phyloP scores from a whole-genome alignment of 2,329 filamentous ascomycete species.

The Colletotrichum siamense region DNA sequence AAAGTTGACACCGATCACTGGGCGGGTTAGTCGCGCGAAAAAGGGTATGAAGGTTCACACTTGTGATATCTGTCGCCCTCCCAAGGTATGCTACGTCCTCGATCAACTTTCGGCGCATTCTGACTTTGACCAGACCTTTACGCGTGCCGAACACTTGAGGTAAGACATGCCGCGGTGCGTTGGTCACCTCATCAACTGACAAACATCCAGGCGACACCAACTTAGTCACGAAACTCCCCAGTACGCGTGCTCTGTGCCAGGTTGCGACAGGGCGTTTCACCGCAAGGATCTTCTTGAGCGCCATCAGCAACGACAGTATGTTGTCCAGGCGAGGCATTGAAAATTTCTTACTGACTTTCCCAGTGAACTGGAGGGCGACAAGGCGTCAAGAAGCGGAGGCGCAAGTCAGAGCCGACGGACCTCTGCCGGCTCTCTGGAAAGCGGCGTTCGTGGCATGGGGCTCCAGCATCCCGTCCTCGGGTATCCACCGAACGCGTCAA shows the following conservation, averaged over 20 bases:
- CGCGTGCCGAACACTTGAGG: conserved; percentile 67
- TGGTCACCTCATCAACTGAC: not conserved
- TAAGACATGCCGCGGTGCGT: conserved; percentile 31
- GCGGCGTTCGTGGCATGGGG: not conserved
- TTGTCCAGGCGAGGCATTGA: conserved; percentile 26
- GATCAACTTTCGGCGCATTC: not conserved
- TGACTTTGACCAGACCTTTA: conserved; percentile 56
- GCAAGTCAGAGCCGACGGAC: conserved; percentile 15
- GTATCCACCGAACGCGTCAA: conserved; percentile 7
- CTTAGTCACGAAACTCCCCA: conserved; percentile 62
- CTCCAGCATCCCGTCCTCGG: conserved; percentile 15
- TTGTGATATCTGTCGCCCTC: conserved; percentile 56
- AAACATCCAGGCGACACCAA: conserved; percentile 59
- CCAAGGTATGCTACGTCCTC: conserved; percentile 46
- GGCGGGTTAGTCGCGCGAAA: conserved; percentile 62
- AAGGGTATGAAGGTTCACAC: conserved; percentile 64
- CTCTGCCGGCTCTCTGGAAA: conserved; percentile 21
- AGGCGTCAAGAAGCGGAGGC: conserved; percentile 5
- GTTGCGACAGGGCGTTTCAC: conserved; percentile 64
- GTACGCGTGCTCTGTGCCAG: conserved; percentile 54
- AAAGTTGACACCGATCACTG: conserved; percentile 62
- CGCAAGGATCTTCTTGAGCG: conserved; percentile 65
- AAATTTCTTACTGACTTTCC: not conserved
- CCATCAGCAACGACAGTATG: conserved; percentile 57
- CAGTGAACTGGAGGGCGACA: conserved; percentile 24